A percentile compares a stretch with the other conserved stretches of the same genome.
These are phyloP conservation scores for Fusarium buxicola DNA, from an alignment of 2,329 filamentous ascomycete genomes.

Conservation along the genomic window DNA sequence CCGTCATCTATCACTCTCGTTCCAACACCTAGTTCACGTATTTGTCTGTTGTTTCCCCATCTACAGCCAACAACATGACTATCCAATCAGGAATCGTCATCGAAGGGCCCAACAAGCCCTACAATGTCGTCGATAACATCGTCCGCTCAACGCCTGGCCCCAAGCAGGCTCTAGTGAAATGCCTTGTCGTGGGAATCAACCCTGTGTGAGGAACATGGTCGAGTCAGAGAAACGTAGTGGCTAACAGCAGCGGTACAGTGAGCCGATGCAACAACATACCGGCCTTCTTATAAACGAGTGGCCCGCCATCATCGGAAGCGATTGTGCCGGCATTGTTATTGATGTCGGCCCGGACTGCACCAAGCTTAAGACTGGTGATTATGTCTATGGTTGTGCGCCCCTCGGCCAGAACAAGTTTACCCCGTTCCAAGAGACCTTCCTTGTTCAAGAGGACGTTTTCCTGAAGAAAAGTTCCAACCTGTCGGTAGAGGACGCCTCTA, in stretches of 20 bases:
- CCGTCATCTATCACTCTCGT: too few relatives aligned
- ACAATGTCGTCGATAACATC: constrained; percentile 39
- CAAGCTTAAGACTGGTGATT: constrained; percentile 50
- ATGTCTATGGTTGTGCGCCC: constrained; percentile 51
- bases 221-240: fast-evolving
- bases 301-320: constrained; percentile 54
- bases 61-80: constrained; percentile 17
- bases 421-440: constrained; percentile 54
- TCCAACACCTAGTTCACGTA: too few relatives aligned
- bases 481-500: constrained; percentile 47
- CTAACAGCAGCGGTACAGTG: constrained; percentile 34
- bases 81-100: constrained; percentile 36
- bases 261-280: constrained; percentile 49
- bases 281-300: constrained; percentile 49
- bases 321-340: constrained; percentile 50
- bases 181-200: constrained; percentile 51
- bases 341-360: constrained; percentile 46
- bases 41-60: not conserved
- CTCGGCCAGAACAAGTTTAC: constrained; percentile 49
- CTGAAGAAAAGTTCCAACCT: constrained; percentile 48
- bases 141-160: constrained; percentile 45
- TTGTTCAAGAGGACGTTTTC: constrained; percentile 52
- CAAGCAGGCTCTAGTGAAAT: constrained; percentile 52
- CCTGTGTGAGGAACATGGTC: constrained; percentile 46
- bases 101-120: constrained; percentile 33